Conservation (phyloP, 1,284 basidiomycete genomes). For the Amylostereum areolatum region DNA sequence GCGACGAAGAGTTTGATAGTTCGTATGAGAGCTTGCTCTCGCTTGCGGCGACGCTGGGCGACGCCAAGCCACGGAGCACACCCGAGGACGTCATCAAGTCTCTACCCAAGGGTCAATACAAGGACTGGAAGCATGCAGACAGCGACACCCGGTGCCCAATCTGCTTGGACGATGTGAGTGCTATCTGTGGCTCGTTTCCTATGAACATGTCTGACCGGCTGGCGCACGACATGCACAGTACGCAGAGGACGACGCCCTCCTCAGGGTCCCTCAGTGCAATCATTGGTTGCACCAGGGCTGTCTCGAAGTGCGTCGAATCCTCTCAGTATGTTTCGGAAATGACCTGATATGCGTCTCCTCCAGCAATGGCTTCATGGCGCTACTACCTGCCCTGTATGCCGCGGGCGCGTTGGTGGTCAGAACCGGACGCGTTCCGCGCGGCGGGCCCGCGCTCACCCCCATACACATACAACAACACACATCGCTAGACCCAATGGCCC, state of each 20-base stretch:
- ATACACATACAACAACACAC: too few relatives aligned
- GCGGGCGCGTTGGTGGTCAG: constrained; percentile 32
- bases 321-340: neutral
- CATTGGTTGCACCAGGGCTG: constrained; percentile 76
- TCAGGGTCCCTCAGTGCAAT: constrained; percentile 59
- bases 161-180: constrained; percentile 70
- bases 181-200: constrained; percentile 5
- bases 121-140: constrained; percentile 55
- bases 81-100: constrained; percentile 51
- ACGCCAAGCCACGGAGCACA: constrained; percentile 55
- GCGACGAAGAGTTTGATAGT: constrained; percentile 64
- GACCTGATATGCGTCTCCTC: constrained; percentile 3
- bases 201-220: constrained; percentile 2
- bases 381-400: constrained; percentile 63
- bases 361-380: constrained; percentile 66
- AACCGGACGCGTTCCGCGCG: too few relatives aligned
- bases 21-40: constrained; percentile 66
- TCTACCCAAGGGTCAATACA: constrained; percentile 54
- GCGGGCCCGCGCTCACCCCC: too few relatives aligned
- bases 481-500: too few relatives aligned
- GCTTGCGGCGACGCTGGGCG: constrained; percentile 52
- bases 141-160: constrained; percentile 72
- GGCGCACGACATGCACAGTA: constrained; percentile 48
- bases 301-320: constrained; percentile 45
- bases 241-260: constrained; percentile 44